phyloP scores from a whole-genome alignment of 164 flowering plant species.

The Annona squamosa region DNA sequence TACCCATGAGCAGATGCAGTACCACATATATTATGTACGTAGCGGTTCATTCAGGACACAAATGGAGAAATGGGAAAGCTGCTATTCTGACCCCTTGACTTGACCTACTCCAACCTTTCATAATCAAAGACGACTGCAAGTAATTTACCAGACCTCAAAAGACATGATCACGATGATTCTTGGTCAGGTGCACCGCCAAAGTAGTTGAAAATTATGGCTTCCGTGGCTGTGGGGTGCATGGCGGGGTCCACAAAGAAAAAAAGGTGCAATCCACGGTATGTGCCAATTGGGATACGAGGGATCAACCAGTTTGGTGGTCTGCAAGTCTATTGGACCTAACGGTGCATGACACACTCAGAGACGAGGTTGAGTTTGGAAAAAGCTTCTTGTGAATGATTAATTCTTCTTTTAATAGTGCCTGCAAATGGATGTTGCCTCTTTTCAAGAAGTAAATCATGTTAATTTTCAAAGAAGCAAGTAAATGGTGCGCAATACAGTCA shows the following conservation, averaged over 20 bases:
- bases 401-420: too few relatives aligned
- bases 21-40: background rate
- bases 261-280: background rate
- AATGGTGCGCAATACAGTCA: too few relatives aligned
- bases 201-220: background rate
- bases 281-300: background rate
- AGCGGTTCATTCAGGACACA: background rate
- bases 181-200: background rate
- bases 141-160: background rate
- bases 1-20: background rate
- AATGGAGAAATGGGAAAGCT: background rate
- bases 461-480: too few relatives aligned
- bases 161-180: background rate
- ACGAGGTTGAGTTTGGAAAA: too few relatives aligned
- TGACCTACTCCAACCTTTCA: conserved; percentile 5
- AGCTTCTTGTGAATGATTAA: too few relatives aligned
- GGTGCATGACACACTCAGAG: too few relatives aligned
- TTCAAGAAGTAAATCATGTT: too few relatives aligned
- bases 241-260: background rate
- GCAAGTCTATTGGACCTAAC: too few relatives aligned
- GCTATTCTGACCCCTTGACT: background rate
- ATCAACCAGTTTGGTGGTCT: background rate
- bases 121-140: background rate
- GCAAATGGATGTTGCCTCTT: too few relatives aligned
- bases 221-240: background rate